phyloP scores from a whole-genome alignment of 495 filamentous ascomycete species.

The Neurospora africana region DNA sequence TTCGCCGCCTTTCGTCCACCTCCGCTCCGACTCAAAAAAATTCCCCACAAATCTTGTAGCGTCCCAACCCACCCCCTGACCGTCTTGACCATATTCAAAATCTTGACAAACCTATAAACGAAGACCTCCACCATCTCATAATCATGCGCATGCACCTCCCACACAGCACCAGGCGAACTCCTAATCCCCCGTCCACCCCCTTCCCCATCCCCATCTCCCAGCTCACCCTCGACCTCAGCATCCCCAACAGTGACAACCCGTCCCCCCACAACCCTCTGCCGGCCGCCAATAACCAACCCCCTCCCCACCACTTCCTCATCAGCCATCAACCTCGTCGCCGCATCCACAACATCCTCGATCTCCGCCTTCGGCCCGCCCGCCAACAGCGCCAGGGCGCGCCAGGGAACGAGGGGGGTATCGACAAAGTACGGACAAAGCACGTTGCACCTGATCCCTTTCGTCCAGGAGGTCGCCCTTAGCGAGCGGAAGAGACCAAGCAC shows the following conservation, averaged over 20 bases:
- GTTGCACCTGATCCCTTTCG: conserved; percentile 46
- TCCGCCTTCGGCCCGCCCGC: conserved; percentile 42
- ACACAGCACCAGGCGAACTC: conserved; percentile 18
- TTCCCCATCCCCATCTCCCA: background rate
- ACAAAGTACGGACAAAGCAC: conserved; percentile 57
- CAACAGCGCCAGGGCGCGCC: conserved; percentile 32
- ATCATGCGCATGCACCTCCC: conserved; percentile 50
- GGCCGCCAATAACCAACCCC: conserved; percentile 44
- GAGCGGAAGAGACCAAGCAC: conserved; percentile 53
- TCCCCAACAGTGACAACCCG: background rate
- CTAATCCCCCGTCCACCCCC: background rate
- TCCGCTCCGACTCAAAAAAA: conserved; percentile 2
- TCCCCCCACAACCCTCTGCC: conserved; percentile 25
- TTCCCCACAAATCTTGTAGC: conserved; percentile 32
- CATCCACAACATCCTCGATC: conserved; percentile 39
- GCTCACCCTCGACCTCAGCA: background rate
- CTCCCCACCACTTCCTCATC: conserved; percentile 41
- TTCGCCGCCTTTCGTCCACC: background rate
- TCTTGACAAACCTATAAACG: conserved; percentile 30
- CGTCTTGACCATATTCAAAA: conserved; percentile 36
- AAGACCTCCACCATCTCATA: conserved; percentile 45
- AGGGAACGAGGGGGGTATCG: conserved; percentile 46
- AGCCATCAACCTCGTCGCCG: conserved; percentile 29
- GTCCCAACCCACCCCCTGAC: conserved; percentile 42
- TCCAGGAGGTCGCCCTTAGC: conserved; percentile 37